Conservation (phyloP, 75 land plant genomes). For the Cunninghamia lanceolata region DNA sequence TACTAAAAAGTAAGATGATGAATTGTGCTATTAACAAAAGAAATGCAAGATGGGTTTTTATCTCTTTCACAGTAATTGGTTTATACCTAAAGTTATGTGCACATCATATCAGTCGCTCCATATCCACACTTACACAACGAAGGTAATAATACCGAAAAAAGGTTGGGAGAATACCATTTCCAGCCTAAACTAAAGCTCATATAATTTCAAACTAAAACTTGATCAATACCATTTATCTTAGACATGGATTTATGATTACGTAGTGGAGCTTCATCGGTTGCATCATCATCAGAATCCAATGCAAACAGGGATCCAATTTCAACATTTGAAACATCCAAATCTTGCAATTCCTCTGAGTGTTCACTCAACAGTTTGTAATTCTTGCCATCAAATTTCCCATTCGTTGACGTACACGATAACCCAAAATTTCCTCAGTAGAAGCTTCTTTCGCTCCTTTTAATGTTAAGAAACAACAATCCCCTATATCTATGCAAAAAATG, state of each 20-base stretch:
- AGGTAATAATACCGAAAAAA: no score
- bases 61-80: background rate
- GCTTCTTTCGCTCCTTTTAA: background rate
- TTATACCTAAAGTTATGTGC: no score
- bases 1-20: background rate
- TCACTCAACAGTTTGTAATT: constrained; percentile 42
- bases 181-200: background rate
- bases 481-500: background rate
- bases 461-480: background rate
- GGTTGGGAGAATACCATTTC: no score
- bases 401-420: background rate
- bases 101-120: no score
- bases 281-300: constrained; percentile 70
- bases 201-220: background rate
- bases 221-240: background rate
- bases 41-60: background rate
- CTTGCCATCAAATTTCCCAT: background rate
- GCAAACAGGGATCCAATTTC: constrained; percentile 26
- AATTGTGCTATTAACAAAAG: background rate
- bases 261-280: no score
- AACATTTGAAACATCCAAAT: background rate
- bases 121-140: no score
- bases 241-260: background rate
- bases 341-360: no score
- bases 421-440: background rate